phyloP scores from a whole-genome alignment of 305 asterid genomes.

The Nicotiana rustica region DNA sequence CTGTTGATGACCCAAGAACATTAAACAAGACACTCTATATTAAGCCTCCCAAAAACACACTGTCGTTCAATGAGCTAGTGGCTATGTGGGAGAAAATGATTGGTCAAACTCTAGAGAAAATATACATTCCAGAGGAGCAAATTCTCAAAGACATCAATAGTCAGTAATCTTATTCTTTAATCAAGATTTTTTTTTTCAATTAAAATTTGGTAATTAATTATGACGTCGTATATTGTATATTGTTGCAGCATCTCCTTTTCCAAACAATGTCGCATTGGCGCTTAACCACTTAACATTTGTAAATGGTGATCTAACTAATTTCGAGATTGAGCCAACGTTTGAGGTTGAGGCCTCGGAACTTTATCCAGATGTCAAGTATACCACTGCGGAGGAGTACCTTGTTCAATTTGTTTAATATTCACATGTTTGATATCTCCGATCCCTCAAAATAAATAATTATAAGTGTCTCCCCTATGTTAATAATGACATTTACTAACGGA shows the following conservation, averaged over 20 bases:
- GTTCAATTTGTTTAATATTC: slow-evolving; percentile 52
- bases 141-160: slow-evolving; percentile 61
- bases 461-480: too few species aligned
- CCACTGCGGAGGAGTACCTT: slow-evolving; percentile 68
- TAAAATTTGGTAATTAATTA: background rate
- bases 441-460: too few species aligned
- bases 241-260: slow-evolving; percentile 61
- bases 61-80: slow-evolving; percentile 64
- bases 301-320: slow-evolving; percentile 69
- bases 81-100: slow-evolving; percentile 83
- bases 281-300: slow-evolving; percentile 60
- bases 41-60: slow-evolving; percentile 60
- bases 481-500: too few species aligned
- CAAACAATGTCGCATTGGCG: slow-evolving; percentile 52
- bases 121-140: slow-evolving; percentile 60
- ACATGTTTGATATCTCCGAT: too few species aligned
- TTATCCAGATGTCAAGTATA: slow-evolving; percentile 76
- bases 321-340: slow-evolving; percentile 65
- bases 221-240: background rate
- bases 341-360: slow-evolving; percentile 77
- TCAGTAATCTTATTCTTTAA: background rate
- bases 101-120: slow-evolving; percentile 70
- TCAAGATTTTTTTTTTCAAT: background rate
- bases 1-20: slow-evolving; percentile 77
- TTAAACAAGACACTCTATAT: slow-evolving; percentile 68